Base-by-base conservation (phyloP, 2,329 filamentous ascomycete species). In the Tympanopsis confertula region DNA sequence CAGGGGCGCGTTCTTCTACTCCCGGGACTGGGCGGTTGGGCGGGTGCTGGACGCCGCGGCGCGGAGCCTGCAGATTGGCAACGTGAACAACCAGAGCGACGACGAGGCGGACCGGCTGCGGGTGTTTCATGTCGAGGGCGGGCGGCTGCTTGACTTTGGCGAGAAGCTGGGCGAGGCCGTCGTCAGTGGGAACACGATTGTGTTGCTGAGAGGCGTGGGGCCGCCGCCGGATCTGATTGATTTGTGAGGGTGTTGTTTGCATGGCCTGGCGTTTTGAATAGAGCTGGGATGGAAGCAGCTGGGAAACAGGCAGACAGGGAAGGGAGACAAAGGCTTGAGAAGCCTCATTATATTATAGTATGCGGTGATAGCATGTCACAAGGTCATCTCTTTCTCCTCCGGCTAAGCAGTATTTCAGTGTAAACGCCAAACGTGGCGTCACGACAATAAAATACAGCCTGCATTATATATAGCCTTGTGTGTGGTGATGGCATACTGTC, bases 101-200 rank as follows among this genome's bases (percentile, higher is more conserved):
- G 71, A 80, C 12, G 86, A 93, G 62, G 78, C 82, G 54, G 80
- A 87, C 41, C 82, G 82, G 57, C 56, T 98, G 45, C 66, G 91
- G 5, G 78, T 98, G 0, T 98, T 94, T 52, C 88, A 96, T 55
- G 85, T 98, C 1, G 88, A 98, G 54, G 85, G 82, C 0, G 91
- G 91, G 0, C 67, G 86, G 41, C 57, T 98, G 44, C 58, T 98
- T 44, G 88, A 91, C 42, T 98, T 93, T 51, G 78, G 73, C 18
- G 88, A 95, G 59, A 88, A 89, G 65, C 67, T 94, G 39, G 87
- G 86, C 4, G 67, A 68, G 38, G 69, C 68, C 19, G 65, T 93
- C 41, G 74, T 75, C 45, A 88, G 74, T 47, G 91, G 91, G 1
- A 89, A 98, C 54, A 95, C 87, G 10, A 76, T 98, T 45, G 87